Percentiles rank a stretch among this genome's conserved stretches.
These are phyloP conservation scores for Pseudoperonospora humuli DNA, from an alignment of 352 stramenopile genomes.

Conservation along the genomic window DNA sequence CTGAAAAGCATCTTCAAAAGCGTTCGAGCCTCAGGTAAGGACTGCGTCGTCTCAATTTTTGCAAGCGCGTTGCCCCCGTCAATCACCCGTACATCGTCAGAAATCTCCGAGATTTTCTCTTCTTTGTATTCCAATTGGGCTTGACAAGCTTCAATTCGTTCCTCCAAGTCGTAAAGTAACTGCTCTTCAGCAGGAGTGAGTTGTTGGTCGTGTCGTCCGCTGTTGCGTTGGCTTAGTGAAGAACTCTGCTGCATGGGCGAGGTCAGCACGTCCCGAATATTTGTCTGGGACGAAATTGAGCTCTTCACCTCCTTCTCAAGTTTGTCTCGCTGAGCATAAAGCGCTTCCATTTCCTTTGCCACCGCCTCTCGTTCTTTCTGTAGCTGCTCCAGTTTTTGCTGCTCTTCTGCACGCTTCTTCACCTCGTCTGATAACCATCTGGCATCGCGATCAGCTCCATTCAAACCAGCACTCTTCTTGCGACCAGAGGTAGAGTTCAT, in stretches of 20 bases:
- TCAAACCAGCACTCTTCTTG: slow-evolving; percentile 33
- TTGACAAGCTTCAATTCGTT: slow-evolving; percentile 81
- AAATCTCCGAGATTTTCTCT: slow-evolving; percentile 81
- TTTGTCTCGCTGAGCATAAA: slow-evolving; percentile 68
- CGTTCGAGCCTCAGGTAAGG: slow-evolving; percentile 69
- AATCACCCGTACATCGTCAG: slow-evolving; percentile 34
- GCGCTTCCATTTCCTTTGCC: slow-evolving; percentile 71
- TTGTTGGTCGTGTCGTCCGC: slow-evolving; percentile 34
- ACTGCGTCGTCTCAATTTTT: slow-evolving; percentile 80
- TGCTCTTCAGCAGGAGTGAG: slow-evolving; percentile 78
- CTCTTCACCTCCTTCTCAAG: slow-evolving; percentile 62
- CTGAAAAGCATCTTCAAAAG: slow-evolving; percentile 80
- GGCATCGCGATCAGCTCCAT: slow-evolving; percentile 40
- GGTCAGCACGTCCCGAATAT: slow-evolving; percentile 75
- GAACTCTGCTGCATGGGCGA: slow-evolving; percentile 58
- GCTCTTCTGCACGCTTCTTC: slow-evolving; percentile 70
- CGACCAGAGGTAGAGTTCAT: slow-evolving; percentile 50
- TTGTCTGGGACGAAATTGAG: slow-evolving; percentile 49
- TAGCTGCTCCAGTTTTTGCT: slow-evolving; percentile 80
- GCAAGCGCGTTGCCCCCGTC: slow-evolving; percentile 45
- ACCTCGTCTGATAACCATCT: slow-evolving; percentile 84
- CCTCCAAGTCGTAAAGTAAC: slow-evolving; percentile 74
- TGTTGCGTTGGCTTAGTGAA: slow-evolving; percentile 34
- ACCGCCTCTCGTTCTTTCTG: slow-evolving; percentile 68
- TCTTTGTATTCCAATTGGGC: slow-evolving; percentile 85